Conservation (phyloP, 345 rosid genomes). For the Citrus hindsii region DNA sequence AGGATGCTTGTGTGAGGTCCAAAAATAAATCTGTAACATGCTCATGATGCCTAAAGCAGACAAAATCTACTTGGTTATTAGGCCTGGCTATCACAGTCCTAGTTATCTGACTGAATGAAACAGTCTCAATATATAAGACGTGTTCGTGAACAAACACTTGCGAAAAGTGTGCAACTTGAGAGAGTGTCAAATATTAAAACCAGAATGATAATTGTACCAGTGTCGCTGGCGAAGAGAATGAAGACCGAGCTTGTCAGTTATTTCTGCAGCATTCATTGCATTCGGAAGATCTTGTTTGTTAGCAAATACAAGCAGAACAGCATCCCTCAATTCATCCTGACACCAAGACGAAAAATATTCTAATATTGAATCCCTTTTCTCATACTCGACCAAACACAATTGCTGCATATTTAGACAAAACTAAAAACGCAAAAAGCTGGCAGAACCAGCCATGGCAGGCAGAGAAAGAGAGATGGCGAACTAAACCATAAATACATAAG, state of each 20-base stretch:
- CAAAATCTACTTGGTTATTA: neutral
- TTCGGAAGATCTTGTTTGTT: constrained; percentile 91
- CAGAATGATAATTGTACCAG: constrained; percentile 42
- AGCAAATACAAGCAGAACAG: constrained; percentile 83
- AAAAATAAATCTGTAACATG: neutral
- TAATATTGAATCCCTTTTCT: neutral
- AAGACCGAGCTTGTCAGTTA: constrained; percentile 80
- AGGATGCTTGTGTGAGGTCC: neutral
- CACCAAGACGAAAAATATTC: constrained; percentile 41
- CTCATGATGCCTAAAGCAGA: neutral
- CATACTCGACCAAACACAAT: neutral
- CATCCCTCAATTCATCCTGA: constrained; percentile 95
- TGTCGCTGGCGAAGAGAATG: constrained; percentile 84
- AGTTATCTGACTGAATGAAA: neutral
- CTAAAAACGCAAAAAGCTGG: neutral
- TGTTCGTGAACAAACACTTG: neutral
- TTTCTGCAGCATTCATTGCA: constrained; percentile 88
- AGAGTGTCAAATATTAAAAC: neutral
- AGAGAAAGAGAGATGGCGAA: neutral
- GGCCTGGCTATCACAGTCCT: neutral
- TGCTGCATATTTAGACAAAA: neutral
- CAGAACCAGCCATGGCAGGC: neutral
- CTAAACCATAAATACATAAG: neutral
- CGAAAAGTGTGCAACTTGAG: neutral
- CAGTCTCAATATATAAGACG: neutral